Evolutionary conservation across 768 basidiomycete genomes (phyloP).

Genomic region (Plicaturopsis crispa): DNA sequence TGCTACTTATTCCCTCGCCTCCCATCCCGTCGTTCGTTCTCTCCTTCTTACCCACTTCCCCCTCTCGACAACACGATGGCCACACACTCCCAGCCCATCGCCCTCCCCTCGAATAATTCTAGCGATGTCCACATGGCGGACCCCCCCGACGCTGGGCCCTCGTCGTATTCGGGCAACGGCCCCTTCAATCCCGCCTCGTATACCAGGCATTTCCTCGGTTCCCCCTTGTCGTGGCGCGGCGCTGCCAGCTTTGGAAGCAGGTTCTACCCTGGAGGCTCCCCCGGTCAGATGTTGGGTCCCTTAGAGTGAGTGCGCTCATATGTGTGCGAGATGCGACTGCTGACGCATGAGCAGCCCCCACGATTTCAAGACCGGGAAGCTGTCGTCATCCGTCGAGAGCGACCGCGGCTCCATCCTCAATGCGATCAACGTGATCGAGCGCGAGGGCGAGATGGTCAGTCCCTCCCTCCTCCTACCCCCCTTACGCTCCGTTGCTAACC

Average conservation of each 20-base stretch:
- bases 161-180: constrained; percentile 42
- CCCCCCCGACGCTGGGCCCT: no score
- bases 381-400: constrained; percentile 50
- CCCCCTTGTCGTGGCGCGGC: constrained; percentile 64
- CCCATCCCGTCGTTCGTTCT: no score
- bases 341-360: constrained; percentile 22
- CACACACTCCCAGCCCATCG: constrained; percentile 35
- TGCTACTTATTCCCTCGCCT: no score
- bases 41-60: no score
- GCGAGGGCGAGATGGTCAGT: constrained; percentile 69
- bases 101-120: constrained; percentile 22
- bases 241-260: constrained; percentile 61
- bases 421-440: constrained; percentile 57
- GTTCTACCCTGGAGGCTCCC: constrained; percentile 57
- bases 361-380: constrained; percentile 38
- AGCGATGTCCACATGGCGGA: constrained; percentile 27
- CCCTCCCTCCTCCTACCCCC: background rate
- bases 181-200: constrained; percentile 61
- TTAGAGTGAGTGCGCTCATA: constrained; percentile 45
- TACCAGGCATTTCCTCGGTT: constrained; percentile 62
- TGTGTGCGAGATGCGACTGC: background rate
- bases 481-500: constrained; percentile 1
- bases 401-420: constrained; percentile 56
- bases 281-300: constrained; percentile 51
- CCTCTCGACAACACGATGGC: constrained; percentile 21